Percentiles rank a stretch among this genome's conserved stretches.
These are phyloP conservation scores for Terfezia boudieri DNA, from an alignment of 495 filamentous ascomycete genomes.

Conservation along the genomic window DNA sequence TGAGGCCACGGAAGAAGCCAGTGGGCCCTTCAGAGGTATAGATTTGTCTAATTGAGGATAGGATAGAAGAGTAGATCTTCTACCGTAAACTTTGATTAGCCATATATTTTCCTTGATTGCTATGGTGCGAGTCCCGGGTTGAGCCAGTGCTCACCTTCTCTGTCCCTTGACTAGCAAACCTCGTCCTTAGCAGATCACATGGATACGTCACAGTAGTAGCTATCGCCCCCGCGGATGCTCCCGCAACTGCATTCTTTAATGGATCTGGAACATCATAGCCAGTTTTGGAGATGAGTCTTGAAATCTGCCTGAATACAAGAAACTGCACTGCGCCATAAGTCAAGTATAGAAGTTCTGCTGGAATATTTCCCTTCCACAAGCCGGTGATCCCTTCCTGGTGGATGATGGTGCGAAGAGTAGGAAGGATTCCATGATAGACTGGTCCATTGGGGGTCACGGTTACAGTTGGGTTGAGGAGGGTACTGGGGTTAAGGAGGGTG, in stretches of 20 bases:
- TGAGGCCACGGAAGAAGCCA: slow-evolving; percentile 74
- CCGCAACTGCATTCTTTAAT: slow-evolving; percentile 51
- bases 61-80: slow-evolving; percentile 37
- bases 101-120: too few species aligned
- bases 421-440: slow-evolving; percentile 56
- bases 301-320: slow-evolving; percentile 58
- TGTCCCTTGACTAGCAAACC: slow-evolving; percentile 86
- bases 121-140: too few species aligned
- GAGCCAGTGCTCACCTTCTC: slow-evolving; percentile 25
- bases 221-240: slow-evolving; percentile 53
- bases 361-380: slow-evolving; percentile 95
- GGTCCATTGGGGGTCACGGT: slow-evolving; percentile 29
- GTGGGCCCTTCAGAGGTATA: slow-evolving; percentile 42
- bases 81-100: too few species aligned
- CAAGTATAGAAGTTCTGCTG: slow-evolving; percentile 83
- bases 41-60: slow-evolving; percentile 47
- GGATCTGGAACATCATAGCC: slow-evolving; percentile 30
- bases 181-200: slow-evolving; percentile 75
- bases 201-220: slow-evolving; percentile 80
- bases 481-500: not conserved
- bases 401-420: slow-evolving; percentile 54
- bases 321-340: slow-evolving; percentile 78
- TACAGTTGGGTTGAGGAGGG: slow-evolving; percentile 23
- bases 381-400: slow-evolving; percentile 59
- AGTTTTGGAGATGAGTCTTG: slow-evolving; percentile 31